Conservation (phyloP, 176 grass and related monocot genomes). For the Paspalum notatum region DNA sequence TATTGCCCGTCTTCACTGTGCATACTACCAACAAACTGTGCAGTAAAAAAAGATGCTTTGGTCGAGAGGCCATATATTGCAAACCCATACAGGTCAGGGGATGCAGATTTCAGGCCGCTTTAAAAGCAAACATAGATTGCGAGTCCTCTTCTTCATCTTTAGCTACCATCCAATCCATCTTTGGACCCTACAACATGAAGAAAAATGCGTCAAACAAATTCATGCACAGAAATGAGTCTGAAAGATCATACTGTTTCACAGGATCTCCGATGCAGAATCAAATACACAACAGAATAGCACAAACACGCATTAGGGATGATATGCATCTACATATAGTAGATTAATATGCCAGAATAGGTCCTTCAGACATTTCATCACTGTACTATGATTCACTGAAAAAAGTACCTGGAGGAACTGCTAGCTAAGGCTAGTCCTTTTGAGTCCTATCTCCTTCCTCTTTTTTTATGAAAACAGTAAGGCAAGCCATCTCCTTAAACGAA, state of each 20-base stretch:
- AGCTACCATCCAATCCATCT: slow-evolving; percentile 82
- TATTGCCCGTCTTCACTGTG: background rate
- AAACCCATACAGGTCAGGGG: background rate
- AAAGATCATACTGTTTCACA: background rate
- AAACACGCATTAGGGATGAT: background rate
- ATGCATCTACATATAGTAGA: background rate
- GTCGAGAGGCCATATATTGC: background rate
- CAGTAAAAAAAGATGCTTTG: background rate
- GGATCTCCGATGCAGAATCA: background rate
- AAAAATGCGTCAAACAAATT: background rate
- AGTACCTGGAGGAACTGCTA: background rate
- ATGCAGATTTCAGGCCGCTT: slow-evolving; percentile 38
- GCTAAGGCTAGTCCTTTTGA: background rate
- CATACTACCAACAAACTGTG: background rate
- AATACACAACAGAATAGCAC: background rate
- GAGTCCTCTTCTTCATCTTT: slow-evolving; percentile 45
- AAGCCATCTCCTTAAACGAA: background rate
- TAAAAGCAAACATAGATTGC: slow-evolving; percentile 21
- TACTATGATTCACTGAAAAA: slow-evolving; percentile 1
- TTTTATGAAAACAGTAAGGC: too few species aligned
- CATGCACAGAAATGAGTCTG: background rate
- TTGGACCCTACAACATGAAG: slow-evolving; percentile 57
- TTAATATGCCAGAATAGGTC: background rate
- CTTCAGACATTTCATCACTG: background rate
- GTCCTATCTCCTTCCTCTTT: background rate